Evolutionary conservation across 2,329 filamentous ascomycete species (phyloP).

Genomic region (Grosmannia clavigera): DNA sequence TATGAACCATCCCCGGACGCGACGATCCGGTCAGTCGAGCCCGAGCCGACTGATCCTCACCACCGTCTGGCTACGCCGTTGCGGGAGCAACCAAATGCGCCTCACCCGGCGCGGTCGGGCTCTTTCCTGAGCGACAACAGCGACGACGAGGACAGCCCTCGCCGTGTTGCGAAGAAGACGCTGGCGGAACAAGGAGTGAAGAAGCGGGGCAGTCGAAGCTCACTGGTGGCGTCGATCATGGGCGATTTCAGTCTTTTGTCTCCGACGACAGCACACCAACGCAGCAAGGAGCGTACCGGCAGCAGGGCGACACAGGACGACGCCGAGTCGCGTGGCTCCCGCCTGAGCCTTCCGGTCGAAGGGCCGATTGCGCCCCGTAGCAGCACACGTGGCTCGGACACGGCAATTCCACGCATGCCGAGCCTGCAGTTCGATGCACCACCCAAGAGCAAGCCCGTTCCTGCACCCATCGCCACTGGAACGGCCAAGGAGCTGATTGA

Average conservation of each 20-base stretch:
- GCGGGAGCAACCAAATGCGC: constrained; percentile 20
- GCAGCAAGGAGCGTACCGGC: not conserved
- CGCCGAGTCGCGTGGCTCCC: constrained; percentile 17
- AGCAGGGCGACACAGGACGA: constrained; percentile 14
- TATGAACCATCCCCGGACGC: constrained; percentile 63
- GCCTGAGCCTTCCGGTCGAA: constrained; percentile 30
- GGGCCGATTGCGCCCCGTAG: constrained; percentile 23
- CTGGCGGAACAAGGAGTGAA: not conserved
- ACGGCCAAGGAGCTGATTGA: constrained; percentile 31
- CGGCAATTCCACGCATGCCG: constrained; percentile 27
- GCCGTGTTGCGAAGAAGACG: constrained; percentile 9
- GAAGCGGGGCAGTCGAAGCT: not conserved
- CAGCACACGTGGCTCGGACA: constrained; percentile 23
- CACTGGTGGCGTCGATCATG: constrained; percentile 10
- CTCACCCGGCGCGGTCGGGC: constrained; percentile 23
- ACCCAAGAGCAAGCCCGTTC: not conserved
- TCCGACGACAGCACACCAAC: not conserved
- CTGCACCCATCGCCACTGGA: not conserved
- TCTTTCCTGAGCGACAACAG: constrained; percentile 42
- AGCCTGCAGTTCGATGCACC: constrained; percentile 31
- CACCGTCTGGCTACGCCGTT: constrained; percentile 22
- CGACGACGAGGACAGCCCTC: constrained; percentile 31
- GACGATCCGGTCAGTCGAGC: constrained; percentile 53
- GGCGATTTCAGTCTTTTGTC: not conserved
- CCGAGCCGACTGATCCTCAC: constrained; percentile 19